These are phyloP conservation scores for Chlamydomonas eustigma DNA, from an alignment of 139 green algal species.

Conservation along the genomic window DNA sequence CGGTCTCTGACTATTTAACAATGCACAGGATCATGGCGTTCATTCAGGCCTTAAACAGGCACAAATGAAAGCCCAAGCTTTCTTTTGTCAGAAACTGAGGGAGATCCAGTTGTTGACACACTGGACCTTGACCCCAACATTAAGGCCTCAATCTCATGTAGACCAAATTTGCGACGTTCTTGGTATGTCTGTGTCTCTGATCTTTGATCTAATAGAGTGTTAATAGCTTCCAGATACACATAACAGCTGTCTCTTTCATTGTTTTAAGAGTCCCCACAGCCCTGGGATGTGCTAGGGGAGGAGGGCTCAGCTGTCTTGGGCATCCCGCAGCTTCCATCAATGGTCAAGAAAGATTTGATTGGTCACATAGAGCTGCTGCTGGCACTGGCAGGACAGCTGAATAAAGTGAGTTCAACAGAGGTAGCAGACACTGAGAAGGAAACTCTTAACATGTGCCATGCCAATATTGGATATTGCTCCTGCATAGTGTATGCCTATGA, in stretches of 20 bases:
- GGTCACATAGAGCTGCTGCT: slow-evolving; percentile 24
- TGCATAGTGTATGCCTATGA: not conserved
- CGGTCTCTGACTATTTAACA: too few species aligned
- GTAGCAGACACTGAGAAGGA: not conserved
- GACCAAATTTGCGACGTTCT: not conserved
- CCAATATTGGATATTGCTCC: not conserved
- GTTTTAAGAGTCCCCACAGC: not conserved
- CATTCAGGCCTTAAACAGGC: not conserved
- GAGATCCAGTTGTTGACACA: slow-evolving; percentile 4
- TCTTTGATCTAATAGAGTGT: not conserved
- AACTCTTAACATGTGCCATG: not conserved
- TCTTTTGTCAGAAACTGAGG: not conserved
- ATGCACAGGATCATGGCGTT: too few species aligned
- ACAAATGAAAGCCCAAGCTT: not conserved
- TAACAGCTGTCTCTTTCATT: not conserved
- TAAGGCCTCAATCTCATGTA: not conserved
- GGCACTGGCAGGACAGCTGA: slow-evolving; percentile 22
- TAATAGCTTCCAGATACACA: not conserved
- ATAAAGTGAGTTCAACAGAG: slow-evolving; percentile 7
- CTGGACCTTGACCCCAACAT: not conserved
- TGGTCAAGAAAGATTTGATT: slow-evolving; percentile 6
- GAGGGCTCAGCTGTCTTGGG: not conserved
- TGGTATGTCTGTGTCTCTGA: not conserved
- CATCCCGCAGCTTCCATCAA: not conserved
- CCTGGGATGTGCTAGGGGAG: not conserved